phyloP scores from a whole-genome alignment of 441 rosid genomes.

The Kokia cookei region DNA sequence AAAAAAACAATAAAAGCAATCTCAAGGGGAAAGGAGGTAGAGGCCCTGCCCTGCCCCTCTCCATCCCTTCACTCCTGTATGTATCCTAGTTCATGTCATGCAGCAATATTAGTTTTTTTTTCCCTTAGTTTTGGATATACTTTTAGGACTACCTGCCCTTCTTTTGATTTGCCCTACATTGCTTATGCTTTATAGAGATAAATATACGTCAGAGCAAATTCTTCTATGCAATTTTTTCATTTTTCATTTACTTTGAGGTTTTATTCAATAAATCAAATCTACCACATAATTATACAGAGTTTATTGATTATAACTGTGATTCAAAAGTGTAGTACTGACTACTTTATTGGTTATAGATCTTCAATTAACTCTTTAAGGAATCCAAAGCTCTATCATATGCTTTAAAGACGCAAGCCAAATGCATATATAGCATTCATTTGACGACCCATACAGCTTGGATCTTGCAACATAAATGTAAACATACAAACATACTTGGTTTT shows the following conservation, averaged over 20 bases:
- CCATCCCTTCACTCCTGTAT: not conserved
- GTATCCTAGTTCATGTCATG: not conserved
- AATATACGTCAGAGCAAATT: not conserved
- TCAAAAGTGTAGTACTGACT: not conserved
- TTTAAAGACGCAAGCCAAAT: not conserved
- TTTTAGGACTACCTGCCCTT: not conserved
- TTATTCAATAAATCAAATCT: not conserved
- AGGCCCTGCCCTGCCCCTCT: not conserved
- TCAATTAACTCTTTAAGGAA: not conserved
- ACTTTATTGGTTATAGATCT: not conserved
- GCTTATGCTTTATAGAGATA: not conserved
- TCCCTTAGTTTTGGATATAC: not conserved
- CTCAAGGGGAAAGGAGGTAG: not conserved
- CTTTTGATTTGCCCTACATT: not conserved
- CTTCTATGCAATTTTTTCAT: not conserved
- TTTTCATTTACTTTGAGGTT: not conserved
- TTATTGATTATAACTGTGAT: not conserved
- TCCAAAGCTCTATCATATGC: not conserved
- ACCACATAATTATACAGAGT: not conserved
- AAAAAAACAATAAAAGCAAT: not conserved
- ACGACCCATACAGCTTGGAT: not conserved
- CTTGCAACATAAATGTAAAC: not conserved
- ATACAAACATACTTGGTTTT: not conserved
- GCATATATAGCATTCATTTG: not conserved
- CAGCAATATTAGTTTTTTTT: not conserved